Percentiles rank a stretch among this genome's conserved stretches.
phyloP scores from a whole-genome alignment of 106 monocot genomes.

The Hemerocallis citrina region DNA sequence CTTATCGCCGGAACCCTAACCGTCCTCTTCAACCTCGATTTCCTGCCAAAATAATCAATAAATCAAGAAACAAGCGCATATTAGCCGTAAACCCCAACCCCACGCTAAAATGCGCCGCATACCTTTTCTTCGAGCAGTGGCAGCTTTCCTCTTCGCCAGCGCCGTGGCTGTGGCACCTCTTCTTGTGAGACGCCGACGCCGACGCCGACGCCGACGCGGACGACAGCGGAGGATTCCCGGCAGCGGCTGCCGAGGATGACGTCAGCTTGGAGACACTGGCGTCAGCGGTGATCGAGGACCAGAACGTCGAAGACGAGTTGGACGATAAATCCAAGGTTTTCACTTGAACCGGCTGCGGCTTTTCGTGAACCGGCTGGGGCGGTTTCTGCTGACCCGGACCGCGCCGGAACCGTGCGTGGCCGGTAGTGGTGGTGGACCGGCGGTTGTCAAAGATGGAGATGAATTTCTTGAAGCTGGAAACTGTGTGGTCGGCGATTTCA shows the following conservation, averaged over 20 bases:
- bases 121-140: conserved; percentile 91
- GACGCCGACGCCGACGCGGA: conserved; percentile 7
- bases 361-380: neutral
- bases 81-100: neutral
- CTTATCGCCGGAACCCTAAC: conserved; percentile 72
- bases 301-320: conserved; percentile 38
- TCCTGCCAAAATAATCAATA: conserved; percentile 20
- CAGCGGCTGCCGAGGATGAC: conserved; percentile 5
- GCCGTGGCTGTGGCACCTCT: conserved; percentile 20
- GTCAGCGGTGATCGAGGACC: conserved; percentile 66
- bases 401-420: conserved; percentile 78
- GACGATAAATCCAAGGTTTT: neutral
- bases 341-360: neutral
- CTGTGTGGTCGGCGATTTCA: conserved; percentile 34
- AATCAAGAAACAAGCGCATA: neutral
- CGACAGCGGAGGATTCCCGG: conserved; percentile 7
- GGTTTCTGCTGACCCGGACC: conserved; percentile 5
- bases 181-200: conserved; percentile 41
- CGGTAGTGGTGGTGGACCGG: conserved; percentile 14
- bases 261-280: conserved; percentile 72
- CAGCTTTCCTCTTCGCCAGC: conserved; percentile 37
- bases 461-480: conserved; percentile 54
- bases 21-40: conserved; percentile 44
- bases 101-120: neutral
- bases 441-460: conserved; percentile 49